Conservation (phyloP, 169 alveolate genomes). For the Neospora caninum region DNA sequence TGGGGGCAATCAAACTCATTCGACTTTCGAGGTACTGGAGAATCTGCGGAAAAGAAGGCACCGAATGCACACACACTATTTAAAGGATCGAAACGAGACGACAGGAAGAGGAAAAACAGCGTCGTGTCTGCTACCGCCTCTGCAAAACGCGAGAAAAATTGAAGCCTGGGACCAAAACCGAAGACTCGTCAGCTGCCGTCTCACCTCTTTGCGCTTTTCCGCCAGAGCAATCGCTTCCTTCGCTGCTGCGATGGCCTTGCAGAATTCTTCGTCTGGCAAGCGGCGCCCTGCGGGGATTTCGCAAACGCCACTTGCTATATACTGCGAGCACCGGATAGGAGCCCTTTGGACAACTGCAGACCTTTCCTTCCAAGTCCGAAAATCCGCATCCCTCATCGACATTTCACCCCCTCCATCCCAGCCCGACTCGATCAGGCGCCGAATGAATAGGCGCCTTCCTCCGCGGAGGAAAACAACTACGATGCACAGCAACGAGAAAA, state of each 20-base stretch:
- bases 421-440: too few relatives aligned
- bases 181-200: not conserved
- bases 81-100: not conserved
- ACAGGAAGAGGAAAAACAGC: too few relatives aligned
- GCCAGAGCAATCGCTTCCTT: slow-evolving; percentile 61
- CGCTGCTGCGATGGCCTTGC: slow-evolving; percentile 56
- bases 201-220: slow-evolving; percentile 63
- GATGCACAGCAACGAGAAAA: too few relatives aligned
- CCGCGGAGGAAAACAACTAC: too few relatives aligned
- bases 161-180: not conserved
- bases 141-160: too few relatives aligned
- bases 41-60: not conserved
- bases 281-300: slow-evolving; percentile 33
- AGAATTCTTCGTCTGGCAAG: slow-evolving; percentile 40
- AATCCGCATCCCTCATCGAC: too few relatives aligned
- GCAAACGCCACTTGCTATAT: not conserved
- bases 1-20: slow-evolving; percentile 96
- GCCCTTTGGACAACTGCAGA: too few relatives aligned
- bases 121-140: too few relatives aligned
- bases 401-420: too few relatives aligned
- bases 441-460: too few relatives aligned
- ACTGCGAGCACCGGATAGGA: too few relatives aligned
- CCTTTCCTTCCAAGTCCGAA: too few relatives aligned
- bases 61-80: not conserved
- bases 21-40: slow-evolving; percentile 86